Evolutionary conservation across 371 early-diverging fungal species (phyloP), one percentile per base, ranked within the genome.

Genomic region (Smittium culicis): DNA sequence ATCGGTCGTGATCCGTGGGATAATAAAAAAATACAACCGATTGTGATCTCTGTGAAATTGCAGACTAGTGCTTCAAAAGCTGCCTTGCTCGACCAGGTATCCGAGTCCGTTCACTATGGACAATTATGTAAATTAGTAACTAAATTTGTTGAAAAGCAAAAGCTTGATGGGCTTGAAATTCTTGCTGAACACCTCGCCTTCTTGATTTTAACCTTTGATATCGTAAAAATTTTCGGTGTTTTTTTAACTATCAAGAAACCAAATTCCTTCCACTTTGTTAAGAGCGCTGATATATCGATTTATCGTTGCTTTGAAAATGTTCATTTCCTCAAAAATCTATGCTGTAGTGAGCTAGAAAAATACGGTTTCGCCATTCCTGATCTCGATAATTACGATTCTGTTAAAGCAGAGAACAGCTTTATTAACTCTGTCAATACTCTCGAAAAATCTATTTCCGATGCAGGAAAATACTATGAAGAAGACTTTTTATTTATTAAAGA

Each of bases 1-100:
- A 85, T 93, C 34, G 97, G 97, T 16, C 90, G 90, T 58, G 95
- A 96, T 74, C 85, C 89, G 17, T 96, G 96, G 96, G 94, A 94
- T 69, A 81, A 93, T 29, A 78, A 80, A 29, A 89, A 91, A 75
- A 75, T 82, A 0, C 96, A 96, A 73, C 94, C 96, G 20, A 82
- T 96, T 55, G 81, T 83, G 20, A 85, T 96, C 60, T 84, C 84
- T 57, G 77, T 91, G 24, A 81, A 80, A 45, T 78, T 93, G 8
- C 82, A 82, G 73, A 87, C 89, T 3, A 71, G 73, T 70, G 83
- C 93, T 59, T 78, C 82, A 32, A 81, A 83, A 20, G 88, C 92
- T 17, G 94, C 92, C 58, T 80, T 81, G 56, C 80, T 82, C 0
- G 93, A 92, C 79, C 79, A 81, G 68, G 81, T 90, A 45, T 80